Evolutionary conservation across 2,329 filamentous ascomycete species (phyloP), one percentile per base, ranked within the genome.

Genomic region (Phyllosticta citribraziliensis): DNA sequence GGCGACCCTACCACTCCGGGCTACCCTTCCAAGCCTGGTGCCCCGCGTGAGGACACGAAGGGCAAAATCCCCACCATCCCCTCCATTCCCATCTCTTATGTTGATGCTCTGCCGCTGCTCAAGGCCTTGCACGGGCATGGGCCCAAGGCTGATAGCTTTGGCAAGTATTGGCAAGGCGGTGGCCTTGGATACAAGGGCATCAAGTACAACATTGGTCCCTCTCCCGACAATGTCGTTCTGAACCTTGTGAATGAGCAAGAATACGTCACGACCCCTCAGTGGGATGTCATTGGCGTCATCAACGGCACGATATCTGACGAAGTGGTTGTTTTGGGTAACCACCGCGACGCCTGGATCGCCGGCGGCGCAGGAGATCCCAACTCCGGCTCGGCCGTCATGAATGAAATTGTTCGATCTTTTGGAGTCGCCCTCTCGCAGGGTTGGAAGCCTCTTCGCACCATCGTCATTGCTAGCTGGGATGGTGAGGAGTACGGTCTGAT

Each of bases 21-120:
- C 11, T 97, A 96, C 70, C 89, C 93, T 8, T 96, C 91, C 0
- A 93, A 93, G 72, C 93, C 92, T 5, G 93, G 88, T n/a, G 88
- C 81, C 24, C 89, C 90, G 40, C 87, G 93, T 24, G 80, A 85
- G 62, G 84, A 90, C 8, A 84, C 87, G 0, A 80, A 90, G 20
- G 79, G 82, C 27, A 82, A 83, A 6, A 94, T 88, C 33, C 89
- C 94, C 0, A 85, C 83, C 2, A 97, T 97, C 59, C 93, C 94
- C 0, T 97, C 93, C 0, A 77, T 97, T 1, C 93, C 93, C 3
- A 89, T 97, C 57, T 97, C 93, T 0, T 97, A 96, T 70, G 75
- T 79, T 6, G 93, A 97, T 67, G 92, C 89, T 0, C 73, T 97
- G 2, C 93, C 93, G 0, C 84, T 97, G 14, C 82, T 97, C n/a